phyloP scores from a whole-genome alignment of 140 eudicot genomes.

The Bidens hawaiensis region DNA sequence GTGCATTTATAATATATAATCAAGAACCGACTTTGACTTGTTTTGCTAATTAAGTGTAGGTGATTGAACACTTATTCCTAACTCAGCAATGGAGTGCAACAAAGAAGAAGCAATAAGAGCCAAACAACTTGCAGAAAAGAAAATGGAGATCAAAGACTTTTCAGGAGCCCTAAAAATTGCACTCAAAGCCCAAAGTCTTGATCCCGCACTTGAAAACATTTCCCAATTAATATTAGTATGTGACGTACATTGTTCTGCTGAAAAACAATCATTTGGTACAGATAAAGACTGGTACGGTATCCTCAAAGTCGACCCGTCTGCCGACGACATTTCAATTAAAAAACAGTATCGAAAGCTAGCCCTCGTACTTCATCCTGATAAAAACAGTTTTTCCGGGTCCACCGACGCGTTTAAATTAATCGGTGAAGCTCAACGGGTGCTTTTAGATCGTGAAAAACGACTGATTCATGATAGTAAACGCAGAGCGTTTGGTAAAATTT shows the following conservation, averaged over 20 bases:
- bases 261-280: slow-evolving; percentile 35
- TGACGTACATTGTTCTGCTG: slow-evolving; percentile 70
- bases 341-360: slow-evolving; percentile 72
- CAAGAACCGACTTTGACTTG: slow-evolving; percentile 6
- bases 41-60: slow-evolving; percentile 2
- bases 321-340: slow-evolving; percentile 59
- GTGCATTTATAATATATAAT: not conserved
- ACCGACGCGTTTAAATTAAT: slow-evolving; percentile 71
- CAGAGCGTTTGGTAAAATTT: slow-evolving; percentile 20
- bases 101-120: slow-evolving; percentile 80
- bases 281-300: slow-evolving; percentile 79
- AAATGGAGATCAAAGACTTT: slow-evolving; percentile 63
- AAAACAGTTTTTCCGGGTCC: slow-evolving; percentile 79
- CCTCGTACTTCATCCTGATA: slow-evolving; percentile 80
- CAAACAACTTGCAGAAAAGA: slow-evolving; percentile 54
- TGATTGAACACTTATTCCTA: slow-evolving; percentile 18
- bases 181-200: slow-evolving; percentile 61
- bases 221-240: slow-evolving; percentile 60
- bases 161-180: slow-evolving; percentile 55
- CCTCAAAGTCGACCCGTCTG: slow-evolving; percentile 49
- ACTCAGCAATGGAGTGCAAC: slow-evolving; percentile 63
- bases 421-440: slow-evolving; percentile 72
- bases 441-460: slow-evolving; percentile 50
- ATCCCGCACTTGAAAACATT: slow-evolving; percentile 59
- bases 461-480: slow-evolving; percentile 37